Base-by-base conservation (phyloP, 495 filamentous ascomycete genomes). In the Talaromyces thailandensis region DNA sequence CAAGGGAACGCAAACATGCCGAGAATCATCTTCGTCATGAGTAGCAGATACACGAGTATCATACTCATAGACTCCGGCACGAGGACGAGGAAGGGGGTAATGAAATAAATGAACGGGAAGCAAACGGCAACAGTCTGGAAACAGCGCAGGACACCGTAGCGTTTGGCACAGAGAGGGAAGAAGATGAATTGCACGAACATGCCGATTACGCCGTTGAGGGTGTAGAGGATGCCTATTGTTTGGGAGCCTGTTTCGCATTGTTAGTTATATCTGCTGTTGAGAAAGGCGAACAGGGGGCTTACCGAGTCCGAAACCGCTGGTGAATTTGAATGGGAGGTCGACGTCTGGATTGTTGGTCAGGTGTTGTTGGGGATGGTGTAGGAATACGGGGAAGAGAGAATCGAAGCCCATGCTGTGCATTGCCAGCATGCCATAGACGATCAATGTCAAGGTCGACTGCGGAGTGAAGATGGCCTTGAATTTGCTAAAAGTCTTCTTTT, bases 1-100 rank as follows among this genome's bases (percentile, higher is more conserved):
- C 88, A 92, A 1, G 93, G 93, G 69, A 96, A 96, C 5, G 86
- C 86, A 70, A 96, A 89, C 60, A 93, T 92, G 37, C 82, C 82
- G 11, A 81, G 81, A 53, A 87, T 76, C 28, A 84, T 85, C 69
- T 93, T 95, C 65, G 84, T 63, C 12, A 92, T 71, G 75, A 91
- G 79, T 50, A 92, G 67, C 14, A 70, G 43, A 51, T 86, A 79
- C 16, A 87, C 67, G 4, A 58, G 69, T 6, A 67, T 63, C 64
- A 76, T 69, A 63, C 78, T 74, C 1, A 60, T 63, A 18, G 40
- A 29, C 25, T 25, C 25, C 56, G 68, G 63, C 23, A 63, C 55
- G 23, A 63, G 53, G 8, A 50, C 62, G 37, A 50, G 56, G 26
- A 63, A 63, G 1, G 92, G 62, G 0, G 62, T 63, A 16, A 63